phyloP scores from a whole-genome alignment of 2,329 filamentous ascomycete species.

The Tolypocladium amazonense region DNA sequence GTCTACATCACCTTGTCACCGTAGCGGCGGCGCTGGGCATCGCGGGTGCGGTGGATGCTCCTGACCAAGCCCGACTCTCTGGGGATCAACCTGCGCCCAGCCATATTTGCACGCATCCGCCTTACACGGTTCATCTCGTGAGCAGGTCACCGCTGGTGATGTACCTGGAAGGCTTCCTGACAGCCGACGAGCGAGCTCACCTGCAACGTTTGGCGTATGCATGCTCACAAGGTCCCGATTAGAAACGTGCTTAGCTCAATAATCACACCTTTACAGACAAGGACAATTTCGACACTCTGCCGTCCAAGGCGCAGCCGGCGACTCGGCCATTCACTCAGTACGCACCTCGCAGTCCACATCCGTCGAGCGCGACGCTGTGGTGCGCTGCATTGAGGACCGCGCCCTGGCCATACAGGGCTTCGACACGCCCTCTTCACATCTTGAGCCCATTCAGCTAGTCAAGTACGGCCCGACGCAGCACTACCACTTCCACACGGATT shows the following conservation, averaged over 20 bases:
- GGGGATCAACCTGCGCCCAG: not conserved
- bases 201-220: slow-evolving; percentile 30
- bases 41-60: not conserved
- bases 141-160: slow-evolving; percentile 38
- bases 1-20: not conserved
- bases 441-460: slow-evolving; percentile 38
- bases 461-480: slow-evolving; percentile 32
- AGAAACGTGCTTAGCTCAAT: not conserved
- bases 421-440: slow-evolving; percentile 20
- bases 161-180: slow-evolving; percentile 37
- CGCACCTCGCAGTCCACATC: slow-evolving; percentile 36
- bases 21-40: not conserved
- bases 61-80: not conserved
- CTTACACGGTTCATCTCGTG: slow-evolving; percentile 31
- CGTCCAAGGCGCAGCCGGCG: slow-evolving; percentile 22
- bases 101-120: slow-evolving; percentile 15
- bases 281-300: slow-evolving; percentile 33
- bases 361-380: slow-evolving; percentile 26
- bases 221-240: not conserved
- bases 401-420: slow-evolving; percentile 35
- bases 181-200: slow-evolving; percentile 27
- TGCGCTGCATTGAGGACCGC: slow-evolving; percentile 35
- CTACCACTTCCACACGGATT: slow-evolving; percentile 41
- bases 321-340: slow-evolving; percentile 22
- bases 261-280: slow-evolving; percentile 16